Evolutionary conservation across 1,139 yeast genomes (phyloP), one percentile per base, ranked within the genome.

Genomic region (Debaryomycetaceae sp.): DNA sequence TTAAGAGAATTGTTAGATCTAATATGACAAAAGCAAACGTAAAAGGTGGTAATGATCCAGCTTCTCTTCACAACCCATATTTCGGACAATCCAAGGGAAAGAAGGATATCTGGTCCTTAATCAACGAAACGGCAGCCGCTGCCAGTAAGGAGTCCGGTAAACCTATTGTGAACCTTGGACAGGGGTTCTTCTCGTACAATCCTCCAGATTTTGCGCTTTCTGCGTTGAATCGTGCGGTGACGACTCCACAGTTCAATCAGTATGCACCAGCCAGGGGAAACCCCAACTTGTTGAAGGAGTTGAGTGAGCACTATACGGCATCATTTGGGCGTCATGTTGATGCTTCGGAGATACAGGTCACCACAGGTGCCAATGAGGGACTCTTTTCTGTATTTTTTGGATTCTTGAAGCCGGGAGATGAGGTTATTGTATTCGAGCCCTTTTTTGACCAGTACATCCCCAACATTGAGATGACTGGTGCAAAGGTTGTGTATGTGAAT

Each of bases 291-390:
- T 65, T 87, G 42, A 67, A 78, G 31, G 82, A 92, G 18, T 64
- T 92, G 34, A 78, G 91, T 16, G 72, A 77, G 22, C 78, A 87
- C 26, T 92, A 92, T 63, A 69, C 87, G 14, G 79, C 83, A 33
- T 74, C 76, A 35, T 83, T 81, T 49, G 79, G 78, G 5, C 73
- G 87, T 37, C 61, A 69, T n/a, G 68, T 88, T 14, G 75, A 76
- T 18, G 65, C 73, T n/a, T 73, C 79, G 31, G 84, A 88, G 53
- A 73, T 92, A 34, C 79, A 84, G 42, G 82, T 91, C 37, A 87
- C 97, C 32, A 91, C 98, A 1, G 98, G 98, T 41, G 98, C 98
- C 34, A 92, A 92, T 54, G 98, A 92, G 65, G 98, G 97, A 32
- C 86, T 92, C 73, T 75, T 87, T 43, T 66, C 96, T 1, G 80